Evolutionary conservation across 441 rosid species (phyloP).

Genomic region (Eutrema salsugineum): DNA sequence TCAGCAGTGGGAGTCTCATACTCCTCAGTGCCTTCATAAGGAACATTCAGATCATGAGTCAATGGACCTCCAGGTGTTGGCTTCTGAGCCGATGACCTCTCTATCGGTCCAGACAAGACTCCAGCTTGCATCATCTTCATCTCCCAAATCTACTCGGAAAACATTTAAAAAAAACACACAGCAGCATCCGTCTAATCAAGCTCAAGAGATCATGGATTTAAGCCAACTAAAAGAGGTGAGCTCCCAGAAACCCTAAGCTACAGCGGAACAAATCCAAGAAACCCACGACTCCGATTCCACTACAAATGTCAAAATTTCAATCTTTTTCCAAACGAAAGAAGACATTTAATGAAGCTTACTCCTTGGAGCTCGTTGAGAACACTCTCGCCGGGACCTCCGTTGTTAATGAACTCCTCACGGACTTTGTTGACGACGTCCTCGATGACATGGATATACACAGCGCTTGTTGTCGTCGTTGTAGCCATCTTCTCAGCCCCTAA

Average conservation of each 20-base stretch:
- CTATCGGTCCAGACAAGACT: slow-evolving; percentile 59
- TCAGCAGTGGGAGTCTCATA: slow-evolving; percentile 98
- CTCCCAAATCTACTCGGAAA: slow-evolving; percentile 70
- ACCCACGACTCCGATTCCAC: neutral
- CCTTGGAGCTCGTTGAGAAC: slow-evolving; percentile 93
- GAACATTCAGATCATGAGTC: slow-evolving; percentile 94
- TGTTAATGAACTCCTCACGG: slow-evolving; percentile 83
- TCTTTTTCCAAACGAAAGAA: neutral
- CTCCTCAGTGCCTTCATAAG: slow-evolving; percentile 90
- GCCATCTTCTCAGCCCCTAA: slow-evolving; percentile 43
- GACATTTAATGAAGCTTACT: slow-evolving; percentile 38
- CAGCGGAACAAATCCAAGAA: slow-evolving; percentile 28
- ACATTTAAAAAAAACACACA: neutral
- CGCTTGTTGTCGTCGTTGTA: slow-evolving; percentile 59
- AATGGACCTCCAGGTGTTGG: slow-evolving; percentile 52
- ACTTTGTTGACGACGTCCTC: slow-evolving; percentile 91
- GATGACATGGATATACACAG: slow-evolving; percentile 82
- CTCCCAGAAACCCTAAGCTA: slow-evolving; percentile 38
- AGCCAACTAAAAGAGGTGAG: neutral
- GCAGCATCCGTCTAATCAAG: slow-evolving; percentile 13
- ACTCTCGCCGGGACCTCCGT: slow-evolving; percentile 84
- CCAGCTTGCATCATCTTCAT: slow-evolving; percentile 94
- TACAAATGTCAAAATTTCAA: neutral
- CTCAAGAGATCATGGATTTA: neutral
- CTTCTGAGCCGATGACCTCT: slow-evolving; percentile 60